Base-by-base conservation (phyloP, 805 yeast genomes). In the Metschnikowia reukaufii region DNA sequence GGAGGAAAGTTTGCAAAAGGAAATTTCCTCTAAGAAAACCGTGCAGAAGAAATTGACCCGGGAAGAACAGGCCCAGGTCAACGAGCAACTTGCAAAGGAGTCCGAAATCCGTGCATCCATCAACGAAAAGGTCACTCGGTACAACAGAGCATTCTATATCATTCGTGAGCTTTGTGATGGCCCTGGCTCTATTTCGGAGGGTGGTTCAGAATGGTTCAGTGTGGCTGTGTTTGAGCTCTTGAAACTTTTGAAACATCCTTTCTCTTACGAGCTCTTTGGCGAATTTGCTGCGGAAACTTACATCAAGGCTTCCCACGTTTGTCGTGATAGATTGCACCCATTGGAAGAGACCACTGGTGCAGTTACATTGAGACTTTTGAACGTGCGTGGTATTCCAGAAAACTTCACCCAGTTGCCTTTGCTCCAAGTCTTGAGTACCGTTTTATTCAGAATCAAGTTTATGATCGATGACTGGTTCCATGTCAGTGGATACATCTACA, bases 1-100 rank as follows among this genome's bases (percentile, higher is more conserved):
- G 98, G 99, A 94, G 61, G 90, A 84, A 55, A 78, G 79, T 42
- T 77, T 94, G 27, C 81, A 92, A 57, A 81, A 82, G 52, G 92
- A 89, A 59, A 72, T 90, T 31, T 83, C 85, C 1, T 73, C 74
- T 44, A 82, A 82, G 62, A 74, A 77, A 51, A 58, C 59, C 37
- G 55, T 61, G n/a, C 59, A 60, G 8, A 83, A 77, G 65, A 86
- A 86, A 59, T 70, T 84, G 34, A 76, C 95, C 2, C 84, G 82
- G 53, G 97, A 91, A 59, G 96, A 94, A 49, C 86, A 81, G 51
- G 69, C 60, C 0, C 61, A 78, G 43, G 83, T 87, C 1, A 77
- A 77, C 37, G 80, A 77, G 38, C 92, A 88, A 59, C 55, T 90
- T 17, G 70, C 64, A 0, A 76, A 78, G 51, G 98, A 94, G 62